Evolutionary conservation across 2,329 filamentous ascomycete genomes (phyloP).

Genomic region (Zalaria obscura): DNA sequence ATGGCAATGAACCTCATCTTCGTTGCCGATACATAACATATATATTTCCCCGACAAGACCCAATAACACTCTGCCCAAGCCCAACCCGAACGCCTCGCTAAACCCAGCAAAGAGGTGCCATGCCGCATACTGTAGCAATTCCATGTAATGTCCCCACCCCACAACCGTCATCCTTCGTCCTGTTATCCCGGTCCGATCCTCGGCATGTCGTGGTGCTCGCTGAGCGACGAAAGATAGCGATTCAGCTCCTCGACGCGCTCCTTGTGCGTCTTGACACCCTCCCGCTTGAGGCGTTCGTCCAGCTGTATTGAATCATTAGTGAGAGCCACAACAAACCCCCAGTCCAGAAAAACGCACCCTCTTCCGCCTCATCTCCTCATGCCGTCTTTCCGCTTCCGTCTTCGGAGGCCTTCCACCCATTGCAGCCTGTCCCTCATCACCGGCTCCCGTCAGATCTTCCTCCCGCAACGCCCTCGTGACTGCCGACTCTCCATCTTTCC

Average conservation of each 20-base stretch:
- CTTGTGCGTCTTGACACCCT: slow-evolving; percentile 92
- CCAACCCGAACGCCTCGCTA: no score
- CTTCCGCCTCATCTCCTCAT: slow-evolving; percentile 71
- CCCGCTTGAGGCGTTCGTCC: slow-evolving; percentile 65
- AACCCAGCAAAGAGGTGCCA: no score
- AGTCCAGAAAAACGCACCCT: slow-evolving; percentile 44
- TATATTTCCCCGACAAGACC: no score
- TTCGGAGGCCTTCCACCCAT: slow-evolving; percentile 34
- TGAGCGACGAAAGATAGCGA: slow-evolving; percentile 77
- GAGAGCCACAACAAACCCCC: not conserved
- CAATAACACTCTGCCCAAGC: no score
- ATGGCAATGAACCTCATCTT: no score
- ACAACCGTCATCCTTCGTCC: not conserved
- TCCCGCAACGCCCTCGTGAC: slow-evolving; percentile 17
- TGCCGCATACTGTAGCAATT: no score
- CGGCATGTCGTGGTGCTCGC: slow-evolving; percentile 95
- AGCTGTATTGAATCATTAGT: slow-evolving; percentile 41
- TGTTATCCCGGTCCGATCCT: slow-evolving; percentile 44
- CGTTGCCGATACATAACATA: no score
- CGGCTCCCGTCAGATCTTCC: slow-evolving; percentile 12
- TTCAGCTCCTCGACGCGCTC: slow-evolving; percentile 93
- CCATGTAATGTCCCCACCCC: not conserved
- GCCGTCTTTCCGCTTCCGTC: slow-evolving; percentile 69
- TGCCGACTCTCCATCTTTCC: slow-evolving; percentile 13
- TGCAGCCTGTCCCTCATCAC: slow-evolving; percentile 12